These are phyloP conservation scores for Hyphopichia buzzinii DNA, from an alignment of 1,139 yeast species.

Conservation along the genomic window DNA sequence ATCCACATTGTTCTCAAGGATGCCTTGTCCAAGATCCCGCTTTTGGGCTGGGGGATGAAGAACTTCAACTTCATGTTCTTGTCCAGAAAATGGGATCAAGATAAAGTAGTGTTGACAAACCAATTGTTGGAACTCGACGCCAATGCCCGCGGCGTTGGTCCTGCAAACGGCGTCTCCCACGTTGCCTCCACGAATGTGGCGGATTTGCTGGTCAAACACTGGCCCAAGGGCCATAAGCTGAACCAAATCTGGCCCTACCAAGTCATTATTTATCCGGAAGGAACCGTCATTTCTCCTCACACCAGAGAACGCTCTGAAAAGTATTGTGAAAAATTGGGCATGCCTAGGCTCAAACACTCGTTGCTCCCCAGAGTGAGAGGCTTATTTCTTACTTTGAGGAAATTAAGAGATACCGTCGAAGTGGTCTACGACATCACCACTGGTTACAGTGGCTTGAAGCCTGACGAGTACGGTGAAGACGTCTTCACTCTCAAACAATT, in stretches of 20 bases:
- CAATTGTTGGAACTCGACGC: conserved; percentile 58
- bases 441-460: conserved; percentile 69
- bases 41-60: conserved; percentile 86
- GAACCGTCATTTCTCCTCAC: conserved; percentile 75
- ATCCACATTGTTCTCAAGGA: conserved; percentile 80
- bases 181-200: conserved; percentile 24
- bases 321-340: conserved; percentile 53
- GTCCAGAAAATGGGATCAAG: conserved; percentile 81
- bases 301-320: conserved; percentile 58
- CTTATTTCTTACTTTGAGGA: conserved; percentile 60
- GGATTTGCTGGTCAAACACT: conserved; percentile 20
- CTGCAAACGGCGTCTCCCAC: conserved; percentile 45
- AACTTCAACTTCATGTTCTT: conserved; percentile 77
- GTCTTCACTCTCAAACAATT: conserved; percentile 63
- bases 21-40: conserved; percentile 59
- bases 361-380: conserved; percentile 84
- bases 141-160: conserved; percentile 50
- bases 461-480: conserved; percentile 74
- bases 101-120: conserved; percentile 57
- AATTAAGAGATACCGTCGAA: conserved; percentile 58
- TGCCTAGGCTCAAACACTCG: conserved; percentile 55
- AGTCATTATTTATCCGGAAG: conserved; percentile 86
- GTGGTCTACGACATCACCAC: conserved; percentile 81
- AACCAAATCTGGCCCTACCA: conserved; percentile 45
- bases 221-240: conserved; percentile 39